These are phyloP conservation scores for Amphicarpaea edgeworthii DNA, from an alignment of 306 rosid genomes.

Conservation along the genomic window DNA sequence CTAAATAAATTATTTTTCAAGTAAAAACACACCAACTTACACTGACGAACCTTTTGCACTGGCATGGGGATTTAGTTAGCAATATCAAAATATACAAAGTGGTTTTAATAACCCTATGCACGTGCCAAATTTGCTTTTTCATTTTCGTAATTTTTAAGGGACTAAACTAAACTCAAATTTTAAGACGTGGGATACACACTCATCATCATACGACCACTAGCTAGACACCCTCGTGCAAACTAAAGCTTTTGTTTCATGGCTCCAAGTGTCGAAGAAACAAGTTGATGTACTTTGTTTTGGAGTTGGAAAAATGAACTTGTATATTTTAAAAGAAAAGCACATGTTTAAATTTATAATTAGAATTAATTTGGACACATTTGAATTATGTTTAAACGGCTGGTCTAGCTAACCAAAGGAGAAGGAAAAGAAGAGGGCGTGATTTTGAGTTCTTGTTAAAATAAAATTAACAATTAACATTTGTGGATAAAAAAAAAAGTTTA, in stretches of 20 bases:
- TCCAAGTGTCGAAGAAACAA: background rate
- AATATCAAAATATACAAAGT: background rate
- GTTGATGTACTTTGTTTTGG: background rate
- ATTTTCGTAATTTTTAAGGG: background rate
- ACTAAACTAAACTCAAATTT: constrained; percentile 8
- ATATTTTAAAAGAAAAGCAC: background rate
- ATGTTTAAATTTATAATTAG: background rate
- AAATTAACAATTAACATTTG: too few species aligned
- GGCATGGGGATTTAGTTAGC: background rate
- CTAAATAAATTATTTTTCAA: too few species aligned
- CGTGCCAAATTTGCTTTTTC: constrained; percentile 32
- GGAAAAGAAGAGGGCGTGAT: too few species aligned
- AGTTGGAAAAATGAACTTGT: background rate
- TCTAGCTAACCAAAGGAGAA: too few species aligned
- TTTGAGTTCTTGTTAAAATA: too few species aligned
- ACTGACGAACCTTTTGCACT: too few species aligned
- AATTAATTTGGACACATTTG: background rate
- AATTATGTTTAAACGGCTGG: background rate
- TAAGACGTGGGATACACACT: background rate
- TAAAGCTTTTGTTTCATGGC: background rate
- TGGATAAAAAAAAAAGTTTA: too few species aligned
- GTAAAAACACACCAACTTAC: too few species aligned
- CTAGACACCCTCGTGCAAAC: background rate
- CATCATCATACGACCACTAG: background rate
- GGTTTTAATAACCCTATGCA: constrained; percentile 9